Evolutionary conservation across 176 grass and related monocot genomes (phyloP).

Genomic region (Triticum turgidum): DNA sequence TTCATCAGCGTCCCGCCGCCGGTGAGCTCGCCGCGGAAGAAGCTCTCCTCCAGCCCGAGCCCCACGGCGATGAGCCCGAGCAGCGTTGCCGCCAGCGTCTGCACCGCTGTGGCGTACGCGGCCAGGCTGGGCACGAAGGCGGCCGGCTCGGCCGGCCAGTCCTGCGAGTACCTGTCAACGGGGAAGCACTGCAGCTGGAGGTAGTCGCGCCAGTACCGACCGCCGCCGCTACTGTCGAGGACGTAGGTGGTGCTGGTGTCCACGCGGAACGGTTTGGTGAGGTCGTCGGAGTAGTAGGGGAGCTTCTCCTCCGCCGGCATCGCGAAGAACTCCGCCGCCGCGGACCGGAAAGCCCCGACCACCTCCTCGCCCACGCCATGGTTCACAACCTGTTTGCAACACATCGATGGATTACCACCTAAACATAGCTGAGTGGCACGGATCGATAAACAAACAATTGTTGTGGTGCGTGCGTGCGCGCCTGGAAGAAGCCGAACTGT

Average conservation of each 20-base stretch:
- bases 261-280: no score
- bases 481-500: background rate
- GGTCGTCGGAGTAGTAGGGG: no score
- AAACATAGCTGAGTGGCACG: background rate
- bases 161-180: background rate
- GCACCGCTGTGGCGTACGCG: constrained; percentile 15
- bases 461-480: background rate
- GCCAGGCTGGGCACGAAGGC: background rate
- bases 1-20: constrained; percentile 25
- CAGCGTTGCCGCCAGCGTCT: background rate
- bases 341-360: background rate
- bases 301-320: background rate
- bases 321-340: background rate
- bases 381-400: background rate
- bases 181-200: background rate
- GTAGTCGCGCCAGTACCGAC: background rate
- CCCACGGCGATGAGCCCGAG: constrained; percentile 26
- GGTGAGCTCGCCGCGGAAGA: constrained; percentile 12
- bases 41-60: constrained; percentile 20
- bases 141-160: background rate
- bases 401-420: no score
- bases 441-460: background rate
- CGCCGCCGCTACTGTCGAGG: background rate
- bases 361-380: background rate
- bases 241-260: no score